Conservation (phyloP, 2,329 filamentous ascomycete genomes). For the Fusarium nygamai region DNA sequence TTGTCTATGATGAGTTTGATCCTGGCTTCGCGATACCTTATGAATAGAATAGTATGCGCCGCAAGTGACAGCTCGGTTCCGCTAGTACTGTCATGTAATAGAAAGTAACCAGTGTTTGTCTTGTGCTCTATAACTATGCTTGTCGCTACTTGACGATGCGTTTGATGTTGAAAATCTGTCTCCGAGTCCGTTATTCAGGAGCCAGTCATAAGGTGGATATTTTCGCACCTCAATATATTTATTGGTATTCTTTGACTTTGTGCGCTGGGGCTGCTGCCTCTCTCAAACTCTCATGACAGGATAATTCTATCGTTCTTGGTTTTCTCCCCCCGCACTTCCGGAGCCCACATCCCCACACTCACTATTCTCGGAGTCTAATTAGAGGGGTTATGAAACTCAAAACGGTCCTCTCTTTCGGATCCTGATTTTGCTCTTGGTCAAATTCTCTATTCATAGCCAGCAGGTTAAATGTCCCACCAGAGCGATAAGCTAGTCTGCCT, state of each 20-base stretch:
- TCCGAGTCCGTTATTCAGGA: neutral
- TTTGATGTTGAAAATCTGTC: neutral
- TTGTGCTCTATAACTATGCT: too few species aligned
- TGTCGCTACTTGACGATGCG: neutral
- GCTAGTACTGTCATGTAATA: neutral
- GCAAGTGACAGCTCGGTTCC: neutral
- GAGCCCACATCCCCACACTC: neutral
- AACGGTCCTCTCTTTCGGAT: neutral
- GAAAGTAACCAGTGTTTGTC: too few species aligned
- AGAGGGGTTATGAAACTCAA: neutral
- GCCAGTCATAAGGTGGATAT: neutral
- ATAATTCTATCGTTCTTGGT: neutral
- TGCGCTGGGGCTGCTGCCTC: neutral
- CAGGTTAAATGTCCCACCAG: neutral
- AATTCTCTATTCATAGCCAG: rapidly evolving
- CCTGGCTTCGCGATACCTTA: neutral
- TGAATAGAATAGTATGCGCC: neutral
- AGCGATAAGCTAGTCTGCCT: neutral
- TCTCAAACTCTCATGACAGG: rapidly evolving
- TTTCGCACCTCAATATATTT: neutral
- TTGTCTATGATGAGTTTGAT: neutral
- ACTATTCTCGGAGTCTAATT: neutral
- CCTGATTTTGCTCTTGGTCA: rapidly evolving
- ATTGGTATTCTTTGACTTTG: neutral
- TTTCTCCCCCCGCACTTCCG: neutral